Conservation (phyloP, 2,329 filamentous ascomycete genomes). For the Tolypocladium ophioglossoides region DNA sequence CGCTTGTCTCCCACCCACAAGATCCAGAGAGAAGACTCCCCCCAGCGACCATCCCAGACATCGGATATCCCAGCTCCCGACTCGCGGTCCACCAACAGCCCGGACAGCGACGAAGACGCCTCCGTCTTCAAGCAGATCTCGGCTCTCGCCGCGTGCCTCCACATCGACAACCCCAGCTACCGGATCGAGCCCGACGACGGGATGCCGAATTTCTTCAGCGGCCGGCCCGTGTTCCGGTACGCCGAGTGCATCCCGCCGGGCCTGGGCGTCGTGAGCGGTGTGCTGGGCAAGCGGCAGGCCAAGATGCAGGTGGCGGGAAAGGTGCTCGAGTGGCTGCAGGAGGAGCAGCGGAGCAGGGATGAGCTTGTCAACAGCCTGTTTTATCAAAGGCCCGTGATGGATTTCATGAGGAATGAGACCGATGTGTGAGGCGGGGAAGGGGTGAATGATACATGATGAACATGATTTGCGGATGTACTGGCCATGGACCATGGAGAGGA, state of each 20-base stretch:
- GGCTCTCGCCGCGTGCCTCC: conserved; percentile 21
- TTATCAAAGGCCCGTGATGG: not conserved
- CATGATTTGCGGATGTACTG: not conserved
- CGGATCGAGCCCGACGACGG: conserved; percentile 10
- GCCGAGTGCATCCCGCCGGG: conserved; percentile 17
- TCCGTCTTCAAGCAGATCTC: conserved; percentile 16
- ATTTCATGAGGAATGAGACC: no score
- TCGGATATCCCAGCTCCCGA: not conserved
- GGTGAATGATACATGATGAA: not conserved
- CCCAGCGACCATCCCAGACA: not conserved
- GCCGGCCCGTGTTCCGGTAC: conserved; percentile 21
- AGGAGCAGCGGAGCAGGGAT: conserved; percentile 8
- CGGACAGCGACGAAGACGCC: not conserved
- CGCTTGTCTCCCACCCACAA: not conserved
- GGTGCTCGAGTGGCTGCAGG: conserved; percentile 25
- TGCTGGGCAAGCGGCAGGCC: conserved; percentile 23
- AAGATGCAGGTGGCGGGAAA: conserved; percentile 27
- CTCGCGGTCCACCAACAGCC: not conserved
- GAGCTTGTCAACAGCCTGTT: conserved; percentile 1
- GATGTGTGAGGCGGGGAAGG: not conserved
- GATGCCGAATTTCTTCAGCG: conserved; percentile 21
- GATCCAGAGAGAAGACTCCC: conserved; percentile 2
- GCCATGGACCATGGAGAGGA: not conserved
- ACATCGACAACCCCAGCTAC: conserved; percentile 24
- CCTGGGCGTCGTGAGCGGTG: conserved; percentile 21